Percentiles rank a stretch among this genome's conserved stretches.
Conservation (phyloP, 1,284 basidiomycete species). For the Ceratobasidium sp. region DNA sequence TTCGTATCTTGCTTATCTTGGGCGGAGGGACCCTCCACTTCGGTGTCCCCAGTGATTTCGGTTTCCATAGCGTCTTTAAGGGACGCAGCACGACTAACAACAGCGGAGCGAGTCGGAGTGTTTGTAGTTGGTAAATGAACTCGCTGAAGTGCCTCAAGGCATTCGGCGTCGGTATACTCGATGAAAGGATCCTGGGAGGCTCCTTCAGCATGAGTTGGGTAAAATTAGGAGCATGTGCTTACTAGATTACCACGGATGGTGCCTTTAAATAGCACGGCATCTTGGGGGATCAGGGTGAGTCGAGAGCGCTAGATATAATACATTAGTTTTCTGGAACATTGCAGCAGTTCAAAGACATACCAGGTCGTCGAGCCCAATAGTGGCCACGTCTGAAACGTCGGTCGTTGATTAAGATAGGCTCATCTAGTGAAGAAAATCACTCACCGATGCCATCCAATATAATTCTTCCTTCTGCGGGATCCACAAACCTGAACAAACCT, state of each 20-base stretch:
- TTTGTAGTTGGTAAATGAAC: conserved; percentile 61
- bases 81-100: conserved; percentile 23
- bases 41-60: neutral
- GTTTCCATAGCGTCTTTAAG: conserved; percentile 15
- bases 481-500: conserved; percentile 89
- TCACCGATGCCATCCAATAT: conserved; percentile 84
- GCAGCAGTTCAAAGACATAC: conserved; percentile 72
- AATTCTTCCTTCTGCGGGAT: conserved; percentile 84
- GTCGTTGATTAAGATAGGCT: neutral
- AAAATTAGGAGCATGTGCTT: no score
- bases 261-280: conserved; percentile 42
- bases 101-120: conserved; percentile 9
- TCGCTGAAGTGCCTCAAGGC: conserved; percentile 70
- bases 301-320: conserved; percentile 23
- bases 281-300: conserved; percentile 21
- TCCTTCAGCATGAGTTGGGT: no score
- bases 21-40: neutral
- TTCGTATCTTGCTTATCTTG: neutral
- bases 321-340: neutral
- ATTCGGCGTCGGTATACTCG: conserved; percentile 85
- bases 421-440: neutral
- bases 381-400: conserved; percentile 71
- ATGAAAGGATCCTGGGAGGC: conserved; percentile 80
- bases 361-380: conserved; percentile 85
- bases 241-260: conserved; percentile 43